Conservation (phyloP, 495 filamentous ascomycete genomes). For the Lepidopterella palustris region DNA sequence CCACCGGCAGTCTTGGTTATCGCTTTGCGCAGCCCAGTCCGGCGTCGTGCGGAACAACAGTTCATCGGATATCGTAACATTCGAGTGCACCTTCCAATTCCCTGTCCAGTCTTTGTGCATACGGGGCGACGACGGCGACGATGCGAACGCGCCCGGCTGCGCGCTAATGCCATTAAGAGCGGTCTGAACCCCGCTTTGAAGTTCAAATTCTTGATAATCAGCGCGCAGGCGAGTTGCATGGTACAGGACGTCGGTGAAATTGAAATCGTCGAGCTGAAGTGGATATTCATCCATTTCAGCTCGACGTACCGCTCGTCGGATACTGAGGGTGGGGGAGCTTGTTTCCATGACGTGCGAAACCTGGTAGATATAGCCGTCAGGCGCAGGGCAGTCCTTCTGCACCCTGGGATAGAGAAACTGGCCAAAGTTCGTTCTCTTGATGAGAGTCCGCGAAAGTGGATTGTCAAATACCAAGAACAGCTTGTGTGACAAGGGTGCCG, state of each 20-base stretch:
- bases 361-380: not conserved
- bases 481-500: not conserved
- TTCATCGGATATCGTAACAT: not conserved
- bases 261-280: not conserved
- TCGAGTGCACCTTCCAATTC: not conserved
- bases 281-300: not conserved
- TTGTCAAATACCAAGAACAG: not conserved
- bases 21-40: not conserved
- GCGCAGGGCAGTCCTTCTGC: not conserved
- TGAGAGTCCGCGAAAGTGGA: not conserved
- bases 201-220: not conserved
- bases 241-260: not conserved
- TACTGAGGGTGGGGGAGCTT: not conserved
- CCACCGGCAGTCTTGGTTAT: not conserved
- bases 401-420: not conserved
- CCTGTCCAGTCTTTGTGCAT: not conserved
- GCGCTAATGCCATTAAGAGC: not conserved
- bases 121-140: not conserved
- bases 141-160: not conserved
- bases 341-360: not conserved
- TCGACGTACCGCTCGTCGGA: not conserved
- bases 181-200: not conserved
- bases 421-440: not conserved
- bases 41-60: not conserved
- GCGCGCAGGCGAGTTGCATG: not conserved